phyloP scores from a whole-genome alignment of 495 filamentous ascomycete species.

The Aspergillus sparsus region DNA sequence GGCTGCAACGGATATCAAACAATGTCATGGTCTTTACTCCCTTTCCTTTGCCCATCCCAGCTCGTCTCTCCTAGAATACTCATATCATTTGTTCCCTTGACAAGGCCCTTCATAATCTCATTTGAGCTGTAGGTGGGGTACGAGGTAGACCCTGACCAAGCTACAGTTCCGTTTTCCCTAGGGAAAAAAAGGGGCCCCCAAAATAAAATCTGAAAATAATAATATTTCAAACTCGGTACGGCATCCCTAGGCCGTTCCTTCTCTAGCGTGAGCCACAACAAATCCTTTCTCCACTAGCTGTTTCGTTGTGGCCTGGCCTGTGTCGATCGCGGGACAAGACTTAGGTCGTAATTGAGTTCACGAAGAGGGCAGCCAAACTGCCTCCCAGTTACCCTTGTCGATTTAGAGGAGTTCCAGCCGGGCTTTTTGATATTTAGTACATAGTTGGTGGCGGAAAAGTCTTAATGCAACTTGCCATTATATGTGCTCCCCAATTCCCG shows the following conservation, averaged over 20 bases:
- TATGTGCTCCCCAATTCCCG: too few species aligned
- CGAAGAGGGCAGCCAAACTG: too few species aligned
- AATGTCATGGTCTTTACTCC: background rate
- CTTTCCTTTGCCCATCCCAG: background rate
- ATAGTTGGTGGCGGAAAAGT: too few species aligned
- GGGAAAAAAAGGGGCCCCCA: background rate
- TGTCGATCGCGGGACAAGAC: background rate
- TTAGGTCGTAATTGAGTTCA: too few species aligned
- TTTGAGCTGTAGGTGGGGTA: background rate
- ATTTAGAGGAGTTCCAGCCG: too few species aligned
- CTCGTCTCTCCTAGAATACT: background rate
- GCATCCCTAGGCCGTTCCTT: background rate
- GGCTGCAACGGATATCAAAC: too few species aligned
- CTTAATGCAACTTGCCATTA: too few species aligned
- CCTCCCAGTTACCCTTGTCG: background rate
- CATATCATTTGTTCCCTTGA: background rate
- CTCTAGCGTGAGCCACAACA: background rate
- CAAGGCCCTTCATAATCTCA: background rate
- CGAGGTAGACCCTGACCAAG: background rate
- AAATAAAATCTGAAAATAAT: background rate
- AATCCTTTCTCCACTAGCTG: background rate
- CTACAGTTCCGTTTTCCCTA: background rate
- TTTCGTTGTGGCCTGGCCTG: background rate
- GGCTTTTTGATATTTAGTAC: too few species aligned
- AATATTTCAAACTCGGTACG: background rate